Percentiles rank a stretch among this genome's conserved stretches.
Conservation (phyloP, 1,284 basidiomycete genomes). For the Ustilago loliicola region DNA sequence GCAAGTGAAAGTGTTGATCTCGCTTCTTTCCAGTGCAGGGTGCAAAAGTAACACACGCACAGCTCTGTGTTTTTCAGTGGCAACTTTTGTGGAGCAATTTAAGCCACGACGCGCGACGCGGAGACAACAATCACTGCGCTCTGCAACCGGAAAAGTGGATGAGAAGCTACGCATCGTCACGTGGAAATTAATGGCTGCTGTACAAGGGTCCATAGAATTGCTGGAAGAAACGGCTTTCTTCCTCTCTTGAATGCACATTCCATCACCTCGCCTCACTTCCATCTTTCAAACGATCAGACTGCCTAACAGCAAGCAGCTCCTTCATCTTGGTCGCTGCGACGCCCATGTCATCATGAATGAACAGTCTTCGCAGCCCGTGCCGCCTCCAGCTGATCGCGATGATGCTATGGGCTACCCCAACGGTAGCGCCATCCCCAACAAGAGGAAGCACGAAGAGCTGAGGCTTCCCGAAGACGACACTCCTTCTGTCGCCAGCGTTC, state of each 20-base stretch:
- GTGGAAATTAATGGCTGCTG: conserved; percentile 11
- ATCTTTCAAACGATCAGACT: background rate
- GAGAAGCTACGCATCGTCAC: conserved; percentile 13
- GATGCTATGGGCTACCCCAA: background rate
- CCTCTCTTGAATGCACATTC: background rate
- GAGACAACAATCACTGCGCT: background rate
- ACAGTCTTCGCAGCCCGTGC: background rate
- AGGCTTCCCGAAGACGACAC: conserved; percentile 16
- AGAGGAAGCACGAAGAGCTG: conserved; percentile 39
- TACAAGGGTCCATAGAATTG: conserved; percentile 1
- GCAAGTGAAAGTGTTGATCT: conserved; percentile 27
- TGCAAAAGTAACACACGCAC: conserved; percentile 34
- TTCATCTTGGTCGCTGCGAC: background rate
- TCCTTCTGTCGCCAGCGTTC: background rate
- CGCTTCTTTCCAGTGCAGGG: too few relatives aligned
- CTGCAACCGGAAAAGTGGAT: background rate
- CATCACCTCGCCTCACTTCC: background rate
- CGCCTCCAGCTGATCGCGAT: background rate
- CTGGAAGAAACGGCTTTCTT: background rate
- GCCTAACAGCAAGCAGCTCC: background rate
- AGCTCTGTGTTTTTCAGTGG: background rate
- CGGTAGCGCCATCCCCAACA: conserved; percentile 14
- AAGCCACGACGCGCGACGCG: conserved; percentile 36
- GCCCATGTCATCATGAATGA: conserved; percentile 19
- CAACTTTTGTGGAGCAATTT: conserved; percentile 8